Base-by-base conservation (phyloP, 352 stramenopile genomes). In the Globisporangium ultimum region DNA sequence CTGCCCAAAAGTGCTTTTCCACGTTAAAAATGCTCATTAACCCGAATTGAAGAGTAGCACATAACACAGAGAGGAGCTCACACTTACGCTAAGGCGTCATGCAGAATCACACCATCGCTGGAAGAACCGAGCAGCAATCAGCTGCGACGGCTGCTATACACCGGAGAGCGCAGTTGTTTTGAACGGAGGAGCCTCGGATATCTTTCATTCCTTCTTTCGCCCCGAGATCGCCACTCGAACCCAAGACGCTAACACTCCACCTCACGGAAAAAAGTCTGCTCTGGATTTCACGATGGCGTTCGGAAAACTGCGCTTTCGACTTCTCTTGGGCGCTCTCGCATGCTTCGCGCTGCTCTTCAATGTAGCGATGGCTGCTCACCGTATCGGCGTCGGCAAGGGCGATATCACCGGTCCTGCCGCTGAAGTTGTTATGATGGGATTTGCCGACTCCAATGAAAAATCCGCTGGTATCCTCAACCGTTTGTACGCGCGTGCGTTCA, bases 401-500 rank as follows among this genome's bases (percentile, higher is more conserved):
- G 81, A 91, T 59, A 82, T 87, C 66, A 91, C 81, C 0, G 79
- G 78, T 0, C 79, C 79, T 0, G 71, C 70, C 8, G 77, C 71
- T 13, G 75, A 88, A 28, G 68, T 88, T 18, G 62, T 84, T 48
- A 84, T 91, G 72, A 80, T 83, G 69, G 84, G 84, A 11, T 92
- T 80, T 48, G 80, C 78, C 34, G 66, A 81, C 57, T 56, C 63
- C 17, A 58, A 50, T 40, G 65, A 93, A 61, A 77, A 61, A 34
- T 60, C 64, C 3, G 67, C 64, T 14, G 84, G 84, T 7, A 71
- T 93, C 21, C 76, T 90, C 60, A 87, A 70, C 57, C 74, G 81
- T 17, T 64, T 89, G 0, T 84, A 82, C 46, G 76, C 82, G 17
- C 72, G 84, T 48, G 81, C 84, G 9, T 91, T 85, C 62, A 67